phyloP scores from a whole-genome alignment of 1,284 basidiomycete genomes.

The Ustilago trichophora region DNA sequence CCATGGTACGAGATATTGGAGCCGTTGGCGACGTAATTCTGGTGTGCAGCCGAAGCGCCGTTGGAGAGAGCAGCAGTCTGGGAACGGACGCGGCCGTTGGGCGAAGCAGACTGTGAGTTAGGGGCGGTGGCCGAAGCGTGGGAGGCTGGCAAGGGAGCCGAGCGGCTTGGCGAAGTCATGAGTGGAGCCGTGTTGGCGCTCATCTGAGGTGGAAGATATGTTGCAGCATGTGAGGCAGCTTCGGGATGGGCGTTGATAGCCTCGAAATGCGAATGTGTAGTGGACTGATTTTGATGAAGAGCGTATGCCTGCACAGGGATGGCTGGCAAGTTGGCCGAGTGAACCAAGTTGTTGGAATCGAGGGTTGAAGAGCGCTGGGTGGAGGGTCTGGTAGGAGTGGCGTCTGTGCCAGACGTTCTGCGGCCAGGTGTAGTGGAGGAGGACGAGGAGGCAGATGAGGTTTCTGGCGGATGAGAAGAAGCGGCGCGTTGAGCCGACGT shows the following conservation, averaged over 20 bases:
- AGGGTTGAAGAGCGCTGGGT: slow-evolving; percentile 1
- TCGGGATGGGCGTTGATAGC: background rate
- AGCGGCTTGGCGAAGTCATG: slow-evolving; percentile 32
- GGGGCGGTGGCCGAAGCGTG: background rate
- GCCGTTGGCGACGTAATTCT: slow-evolving; percentile 9
- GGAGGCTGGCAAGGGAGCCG: slow-evolving; percentile 17
- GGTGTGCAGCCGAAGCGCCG: slow-evolving; percentile 12
- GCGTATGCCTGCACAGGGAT: slow-evolving; percentile 28
- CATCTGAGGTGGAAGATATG: slow-evolving; percentile 11
- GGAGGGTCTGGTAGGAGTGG: slow-evolving; percentile 1
- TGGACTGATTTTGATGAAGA: too few species aligned
- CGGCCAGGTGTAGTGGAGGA: slow-evolving; percentile 10
- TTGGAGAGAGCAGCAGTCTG: slow-evolving; percentile 34
- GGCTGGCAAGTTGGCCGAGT: slow-evolving; percentile 20
- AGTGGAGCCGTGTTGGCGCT: slow-evolving; percentile 8
- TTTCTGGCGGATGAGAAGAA: background rate
- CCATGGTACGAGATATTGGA: slow-evolving; percentile 20
- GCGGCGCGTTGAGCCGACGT: slow-evolving; percentile 4
- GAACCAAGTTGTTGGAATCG: slow-evolving; percentile 16
- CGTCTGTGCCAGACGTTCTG: background rate
- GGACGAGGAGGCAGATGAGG: slow-evolving; percentile 1
- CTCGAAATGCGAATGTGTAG: background rate
- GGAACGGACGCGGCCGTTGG: slow-evolving; percentile 31
- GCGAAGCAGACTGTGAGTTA: slow-evolving; percentile 16
- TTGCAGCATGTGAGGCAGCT: background rate